Percentiles rank a stretch among this genome's conserved stretches.
Conservation (phyloP, 768 basidiomycete genomes). For the Tephrocybe sp. region DNA sequence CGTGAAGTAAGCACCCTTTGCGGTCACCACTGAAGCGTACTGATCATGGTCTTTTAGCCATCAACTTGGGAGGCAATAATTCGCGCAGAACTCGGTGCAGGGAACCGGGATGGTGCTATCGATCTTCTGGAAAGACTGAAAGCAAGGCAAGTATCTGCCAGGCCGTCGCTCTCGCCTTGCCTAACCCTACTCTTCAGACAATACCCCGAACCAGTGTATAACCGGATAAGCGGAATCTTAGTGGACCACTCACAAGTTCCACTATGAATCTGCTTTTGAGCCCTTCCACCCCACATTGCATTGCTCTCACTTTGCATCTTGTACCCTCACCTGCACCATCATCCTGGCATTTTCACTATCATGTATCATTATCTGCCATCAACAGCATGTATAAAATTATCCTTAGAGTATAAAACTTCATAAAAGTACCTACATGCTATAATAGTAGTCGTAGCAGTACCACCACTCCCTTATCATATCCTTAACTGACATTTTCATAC, state of each 20-base stretch:
- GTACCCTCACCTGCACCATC: background rate
- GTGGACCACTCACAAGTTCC: conserved; percentile 64
- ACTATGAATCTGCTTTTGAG: conserved; percentile 18
- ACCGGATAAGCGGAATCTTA: conserved; percentile 79
- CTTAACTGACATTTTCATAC: background rate
- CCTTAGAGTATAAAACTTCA: too few species aligned
- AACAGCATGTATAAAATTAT: too few species aligned
- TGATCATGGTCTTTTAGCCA: conserved; percentile 49
- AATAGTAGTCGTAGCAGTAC: background rate
- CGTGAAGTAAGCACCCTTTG: conserved; percentile 61
- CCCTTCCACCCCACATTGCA: conserved; percentile 2
- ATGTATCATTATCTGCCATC: conserved; percentile 12
- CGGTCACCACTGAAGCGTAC: conserved; percentile 1
- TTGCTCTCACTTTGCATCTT: background rate
- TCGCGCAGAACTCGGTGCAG: conserved; percentile 81
- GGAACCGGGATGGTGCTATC: conserved; percentile 68
- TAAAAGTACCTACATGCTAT: conserved; percentile 9
- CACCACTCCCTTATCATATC: conserved; percentile 10
- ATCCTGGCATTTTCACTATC: conserved; percentile 7
- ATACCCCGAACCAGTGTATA: conserved; percentile 78
- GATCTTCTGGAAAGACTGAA: conserved; percentile 70
- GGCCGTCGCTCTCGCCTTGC: background rate
- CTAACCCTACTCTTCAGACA: conserved; percentile 38
- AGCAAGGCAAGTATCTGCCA: conserved; percentile 52
- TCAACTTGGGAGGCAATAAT: conserved; percentile 98